Percentiles rank a stretch among this genome's conserved stretches.
These are phyloP conservation scores for Phytophthora europaea DNA, from an alignment of 352 stramenopile species.

Conservation along the genomic window DNA sequence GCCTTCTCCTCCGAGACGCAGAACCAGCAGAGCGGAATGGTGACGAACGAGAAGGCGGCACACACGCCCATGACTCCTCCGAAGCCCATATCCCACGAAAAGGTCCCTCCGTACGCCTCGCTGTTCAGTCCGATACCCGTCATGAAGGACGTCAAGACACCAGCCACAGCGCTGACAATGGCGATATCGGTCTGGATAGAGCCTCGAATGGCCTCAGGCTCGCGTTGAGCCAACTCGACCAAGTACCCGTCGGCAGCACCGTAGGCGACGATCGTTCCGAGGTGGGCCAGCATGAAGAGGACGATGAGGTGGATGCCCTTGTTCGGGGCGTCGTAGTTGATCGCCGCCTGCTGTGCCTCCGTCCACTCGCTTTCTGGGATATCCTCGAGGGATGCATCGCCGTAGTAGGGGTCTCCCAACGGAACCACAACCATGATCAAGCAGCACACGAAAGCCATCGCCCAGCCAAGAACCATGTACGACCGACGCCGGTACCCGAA, in stretches of 20 bases:
- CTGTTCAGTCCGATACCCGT: slow-evolving; percentile 57
- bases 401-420: slow-evolving; percentile 54
- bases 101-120: slow-evolving; percentile 50
- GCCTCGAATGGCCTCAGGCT: slow-evolving; percentile 48
- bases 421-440: slow-evolving; percentile 51
- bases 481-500: slow-evolving; percentile 52
- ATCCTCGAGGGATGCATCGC: slow-evolving; percentile 36
- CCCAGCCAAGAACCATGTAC: slow-evolving; percentile 58
- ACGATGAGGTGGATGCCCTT: slow-evolving; percentile 49
- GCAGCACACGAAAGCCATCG: slow-evolving; percentile 37
- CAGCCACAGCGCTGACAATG: slow-evolving; percentile 30
- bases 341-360: slow-evolving; percentile 32
- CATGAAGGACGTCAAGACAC: slow-evolving; percentile 47
- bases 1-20: slow-evolving; percentile 48
- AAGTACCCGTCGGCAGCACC: slow-evolving; percentile 50
- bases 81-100: slow-evolving; percentile 53
- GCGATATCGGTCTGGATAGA: slow-evolving; percentile 49
- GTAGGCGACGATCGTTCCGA: slow-evolving; percentile 56
- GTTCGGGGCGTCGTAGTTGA: slow-evolving; percentile 45
- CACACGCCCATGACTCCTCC: slow-evolving; percentile 49
- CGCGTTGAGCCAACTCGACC: slow-evolving; percentile 61
- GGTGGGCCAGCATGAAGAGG: slow-evolving; percentile 58
- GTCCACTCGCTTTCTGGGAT: slow-evolving; percentile 33
- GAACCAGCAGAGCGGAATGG: slow-evolving; percentile 48
- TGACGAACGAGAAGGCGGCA: slow-evolving; percentile 34